Conservation (phyloP, 176 grass and related monocot species). For the Avena atlantica region DNA sequence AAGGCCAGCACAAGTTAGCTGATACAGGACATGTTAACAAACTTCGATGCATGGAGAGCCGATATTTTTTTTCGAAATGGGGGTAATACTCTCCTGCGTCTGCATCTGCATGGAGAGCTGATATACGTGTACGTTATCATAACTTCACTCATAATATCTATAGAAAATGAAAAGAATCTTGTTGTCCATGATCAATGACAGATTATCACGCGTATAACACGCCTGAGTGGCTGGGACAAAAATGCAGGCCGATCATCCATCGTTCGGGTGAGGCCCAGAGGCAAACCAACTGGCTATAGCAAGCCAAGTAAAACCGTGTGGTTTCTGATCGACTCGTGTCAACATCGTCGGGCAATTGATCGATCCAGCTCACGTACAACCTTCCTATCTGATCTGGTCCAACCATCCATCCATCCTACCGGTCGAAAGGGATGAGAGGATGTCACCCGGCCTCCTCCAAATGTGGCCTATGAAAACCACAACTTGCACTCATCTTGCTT, state of each 20-base stretch:
- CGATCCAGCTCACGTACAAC: slow-evolving; percentile 40
- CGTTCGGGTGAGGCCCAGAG: not conserved
- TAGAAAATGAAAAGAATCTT: not conserved
- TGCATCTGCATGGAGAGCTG: not conserved
- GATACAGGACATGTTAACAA: slow-evolving; percentile 44
- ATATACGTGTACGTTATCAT: slow-evolving; percentile 13
- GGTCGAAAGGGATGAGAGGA: not conserved
- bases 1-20: not conserved
- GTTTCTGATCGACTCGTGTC: slow-evolving; percentile 15
- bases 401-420: slow-evolving; percentile 26
- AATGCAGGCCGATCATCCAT: not conserved
- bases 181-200: not conserved
- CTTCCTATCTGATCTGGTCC: slow-evolving; percentile 34
- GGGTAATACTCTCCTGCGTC: too few relatives aligned
- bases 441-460: not conserved
- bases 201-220: too few relatives aligned
- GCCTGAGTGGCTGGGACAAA: not conserved
- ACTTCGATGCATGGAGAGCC: not conserved
- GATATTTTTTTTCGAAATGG: too few relatives aligned
- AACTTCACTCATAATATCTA: not conserved
- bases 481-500: not conserved
- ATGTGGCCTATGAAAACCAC: slow-evolving; percentile 36
- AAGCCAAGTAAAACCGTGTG: slow-evolving; percentile 10
- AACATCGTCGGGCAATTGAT: slow-evolving; percentile 11
- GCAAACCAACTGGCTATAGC: not conserved